Percentiles rank a stretch among this genome's conserved stretches.
These are phyloP conservation scores for Quercus berberidifolia DNA, from an alignment of 306 rosid species.

Conservation along the genomic window DNA sequence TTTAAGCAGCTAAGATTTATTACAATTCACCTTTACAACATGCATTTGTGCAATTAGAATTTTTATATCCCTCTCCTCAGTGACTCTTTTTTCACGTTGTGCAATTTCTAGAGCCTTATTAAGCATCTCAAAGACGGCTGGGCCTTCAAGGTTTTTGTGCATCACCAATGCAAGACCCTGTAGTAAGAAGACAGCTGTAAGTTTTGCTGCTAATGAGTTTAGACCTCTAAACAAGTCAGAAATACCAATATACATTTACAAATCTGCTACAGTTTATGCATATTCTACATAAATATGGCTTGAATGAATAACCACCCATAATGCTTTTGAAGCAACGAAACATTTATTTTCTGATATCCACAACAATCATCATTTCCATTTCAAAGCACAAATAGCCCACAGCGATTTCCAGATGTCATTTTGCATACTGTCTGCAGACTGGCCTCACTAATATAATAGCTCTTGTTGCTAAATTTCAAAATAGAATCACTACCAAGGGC, in stretches of 20 bases:
- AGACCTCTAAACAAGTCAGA: background rate
- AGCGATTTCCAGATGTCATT: background rate
- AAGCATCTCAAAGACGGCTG: slow-evolving; percentile 72
- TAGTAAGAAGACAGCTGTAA: slow-evolving; percentile 4
- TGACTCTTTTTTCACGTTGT: slow-evolving; percentile 51
- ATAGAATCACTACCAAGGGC: background rate
- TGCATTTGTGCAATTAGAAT: slow-evolving; percentile 88
- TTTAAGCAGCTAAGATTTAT: background rate
- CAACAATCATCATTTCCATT: background rate
- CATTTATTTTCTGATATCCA: background rate
- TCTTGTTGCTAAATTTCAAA: background rate
- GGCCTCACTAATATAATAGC: background rate
- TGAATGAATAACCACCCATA: background rate
- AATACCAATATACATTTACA: no score
- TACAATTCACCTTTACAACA: slow-evolving; percentile 62
- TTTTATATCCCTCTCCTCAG: slow-evolving; percentile 77
- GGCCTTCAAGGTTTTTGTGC: slow-evolving; percentile 82
- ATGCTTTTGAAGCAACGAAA: background rate
- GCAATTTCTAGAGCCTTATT: slow-evolving; percentile 64
- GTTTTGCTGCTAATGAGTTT: slow-evolving; percentile 7
- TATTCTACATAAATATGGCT: background rate
- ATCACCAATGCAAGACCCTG: slow-evolving; percentile 91
- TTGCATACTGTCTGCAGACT: background rate
- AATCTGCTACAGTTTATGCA: background rate
- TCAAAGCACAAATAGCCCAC: background rate